A percentile compares a stretch with the other conserved stretches of the same genome.
Evolutionary conservation across 2,329 filamentous ascomycete species (phyloP).

Genomic region (Beauveria asiatica): DNA sequence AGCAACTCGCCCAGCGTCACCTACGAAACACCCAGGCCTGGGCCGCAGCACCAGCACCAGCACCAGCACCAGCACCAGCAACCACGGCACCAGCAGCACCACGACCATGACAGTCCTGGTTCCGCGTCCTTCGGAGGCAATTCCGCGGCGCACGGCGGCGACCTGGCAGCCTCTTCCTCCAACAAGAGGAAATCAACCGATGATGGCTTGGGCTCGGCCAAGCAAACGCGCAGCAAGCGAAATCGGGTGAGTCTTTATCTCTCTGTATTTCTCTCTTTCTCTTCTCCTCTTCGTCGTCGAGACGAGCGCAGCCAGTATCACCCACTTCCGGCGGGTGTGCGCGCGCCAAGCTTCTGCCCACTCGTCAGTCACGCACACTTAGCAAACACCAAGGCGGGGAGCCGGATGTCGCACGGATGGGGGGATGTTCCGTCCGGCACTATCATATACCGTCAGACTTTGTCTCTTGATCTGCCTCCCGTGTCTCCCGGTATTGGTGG

Average conservation of each 20-base stretch:
- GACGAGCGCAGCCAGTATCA: neutral
- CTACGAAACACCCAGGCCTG: conserved; percentile 24
- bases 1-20: conserved; percentile 22
- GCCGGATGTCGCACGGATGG: neutral
- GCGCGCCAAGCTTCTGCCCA: neutral
- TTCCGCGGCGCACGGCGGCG: conserved; percentile 31
- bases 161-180: conserved; percentile 17
- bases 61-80: conserved; percentile 12
- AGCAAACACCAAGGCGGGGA: neutral
- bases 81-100: no score
- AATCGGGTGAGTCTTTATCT: conserved; percentile 40
- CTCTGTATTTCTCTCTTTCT: neutral
- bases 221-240: conserved; percentile 51
- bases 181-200: conserved; percentile 33
- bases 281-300: neutral
- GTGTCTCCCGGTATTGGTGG: neutral
- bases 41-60: conserved; percentile 14
- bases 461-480: neutral
- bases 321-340: neutral
- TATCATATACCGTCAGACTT: neutral
- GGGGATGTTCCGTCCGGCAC: neutral
- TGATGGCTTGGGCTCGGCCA: conserved; percentile 29
- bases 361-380: neutral
- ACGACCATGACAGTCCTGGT: conserved; percentile 25
- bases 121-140: conserved; percentile 39